Evolutionary conservation across 2,329 filamentous ascomycete genomes (phyloP), one percentile per base, ranked within the genome.

Genomic region (Nemania sp.): DNA sequence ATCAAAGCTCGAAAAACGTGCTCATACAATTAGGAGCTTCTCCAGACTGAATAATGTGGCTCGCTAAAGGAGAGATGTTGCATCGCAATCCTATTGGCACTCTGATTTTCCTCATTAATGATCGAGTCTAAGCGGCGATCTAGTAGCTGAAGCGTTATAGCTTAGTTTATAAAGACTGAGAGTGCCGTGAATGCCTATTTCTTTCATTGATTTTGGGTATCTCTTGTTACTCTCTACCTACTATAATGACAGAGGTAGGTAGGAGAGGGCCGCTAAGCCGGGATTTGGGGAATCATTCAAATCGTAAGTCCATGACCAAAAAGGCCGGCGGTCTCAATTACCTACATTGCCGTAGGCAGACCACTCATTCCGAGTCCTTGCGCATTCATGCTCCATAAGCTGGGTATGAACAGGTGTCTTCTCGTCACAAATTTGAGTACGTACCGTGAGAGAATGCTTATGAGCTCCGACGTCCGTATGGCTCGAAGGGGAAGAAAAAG

Each of bases 401-500:
- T 20, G 17, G n/a, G 15, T 43, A 43, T 20, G 15, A 20, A 15
- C 40, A n/a, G n/a, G 15, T 10, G 18, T 20, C 7, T 20, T 20
- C 40, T 15, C 10, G 5, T 20, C 17, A 11, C 40, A 20, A 43
- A 43, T 29, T 29, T 29, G 15, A 39, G 3, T 39, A 39, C 35
- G 11, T 12, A 13, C 9, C n/a, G n/a, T n/a, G n/a, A 12, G 11
- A 20, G 1, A 5, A 49, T 7, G 40, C 11, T 43, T 68, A 72
- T 17, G 81, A 83, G 69, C 82, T 84, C 57, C 83, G 73, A 64
- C 73, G 77, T 1, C 86, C 86, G 70, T 84, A 88, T 0, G 87
- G 87, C 77, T 90, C 88, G 69, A 88, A 90, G 0, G 88, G 87
- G 62, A 90, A 88, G 6, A 79, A 52, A 0, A 78, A 80, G 5